Conservation (phyloP, 371 early-diverging fungal species). For the Mortierella sp. region DNA sequence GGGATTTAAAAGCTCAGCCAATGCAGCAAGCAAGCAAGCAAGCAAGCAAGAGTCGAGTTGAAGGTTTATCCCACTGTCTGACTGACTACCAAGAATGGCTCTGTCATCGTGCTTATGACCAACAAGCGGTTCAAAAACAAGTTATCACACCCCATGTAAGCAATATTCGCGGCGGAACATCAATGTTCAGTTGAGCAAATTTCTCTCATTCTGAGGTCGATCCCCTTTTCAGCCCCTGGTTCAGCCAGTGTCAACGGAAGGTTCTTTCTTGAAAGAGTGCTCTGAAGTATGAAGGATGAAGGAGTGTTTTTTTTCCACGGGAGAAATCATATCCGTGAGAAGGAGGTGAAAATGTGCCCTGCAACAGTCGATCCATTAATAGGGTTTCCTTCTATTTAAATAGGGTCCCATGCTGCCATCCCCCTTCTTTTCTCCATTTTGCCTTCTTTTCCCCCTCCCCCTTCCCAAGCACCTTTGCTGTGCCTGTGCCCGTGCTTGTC, state of each 20-base stretch:
- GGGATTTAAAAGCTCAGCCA: neutral
- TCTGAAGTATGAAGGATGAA: neutral
- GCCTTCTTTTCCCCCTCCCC: neutral
- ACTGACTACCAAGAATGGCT: neutral
- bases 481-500: neutral
- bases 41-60: neutral
- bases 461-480: neutral
- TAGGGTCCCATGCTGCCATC: neutral
- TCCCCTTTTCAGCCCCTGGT: neutral
- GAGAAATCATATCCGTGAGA: slow-evolving; percentile 19
- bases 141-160: neutral
- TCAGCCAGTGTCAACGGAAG: neutral
- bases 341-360: neutral
- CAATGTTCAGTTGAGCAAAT: slow-evolving; percentile 23
- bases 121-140: neutral
- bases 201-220: neutral
- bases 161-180: slow-evolving; percentile 14
- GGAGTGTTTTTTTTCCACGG: slow-evolving; percentile 6
- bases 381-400: neutral
- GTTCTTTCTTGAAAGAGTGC: neutral
- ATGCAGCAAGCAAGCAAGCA: neutral
- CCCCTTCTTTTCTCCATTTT: neutral
- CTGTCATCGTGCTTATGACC: slow-evolving; percentile 1
- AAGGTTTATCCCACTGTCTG: neutral
- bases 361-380: neutral